A percentile compares a stretch with the other conserved stretches of the same genome.
Evolutionary conservation across 257 asterid genomes (phyloP).

Genomic region (Jasminum sambac): DNA sequence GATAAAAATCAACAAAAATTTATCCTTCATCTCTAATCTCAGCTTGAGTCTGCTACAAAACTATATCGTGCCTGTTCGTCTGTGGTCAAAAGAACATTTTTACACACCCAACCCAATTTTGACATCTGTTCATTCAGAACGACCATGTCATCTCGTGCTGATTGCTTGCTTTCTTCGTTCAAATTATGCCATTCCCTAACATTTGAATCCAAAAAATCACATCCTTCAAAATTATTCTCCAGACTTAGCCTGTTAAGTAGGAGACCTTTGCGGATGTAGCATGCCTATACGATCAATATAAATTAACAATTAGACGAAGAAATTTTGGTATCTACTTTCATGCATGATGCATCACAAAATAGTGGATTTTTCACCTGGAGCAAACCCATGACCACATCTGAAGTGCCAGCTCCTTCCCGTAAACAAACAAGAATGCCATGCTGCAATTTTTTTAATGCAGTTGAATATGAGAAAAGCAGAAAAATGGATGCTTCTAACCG

Average conservation of each 20-base stretch:
- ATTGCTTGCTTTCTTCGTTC: constrained; percentile 59
- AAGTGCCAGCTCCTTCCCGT: constrained; percentile 73
- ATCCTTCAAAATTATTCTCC: constrained; percentile 36
- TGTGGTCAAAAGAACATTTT: constrained; percentile 65
- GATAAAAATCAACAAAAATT: background rate
- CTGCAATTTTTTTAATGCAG: constrained; percentile 34
- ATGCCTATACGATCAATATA: constrained; percentile 44
- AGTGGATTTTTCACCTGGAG: constrained; percentile 55
- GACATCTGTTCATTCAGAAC: constrained; percentile 53
- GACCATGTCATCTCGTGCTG: constrained; percentile 33
- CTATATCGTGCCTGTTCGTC: constrained; percentile 70
- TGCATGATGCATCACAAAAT: background rate
- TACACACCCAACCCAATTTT: constrained; percentile 66
- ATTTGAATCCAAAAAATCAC: constrained; percentile 30
- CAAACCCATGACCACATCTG: constrained; percentile 60
- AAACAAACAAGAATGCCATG: constrained; percentile 59
- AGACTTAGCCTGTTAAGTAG: constrained; percentile 23
- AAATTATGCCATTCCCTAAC: constrained; percentile 52
- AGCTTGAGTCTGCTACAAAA: constrained; percentile 44
- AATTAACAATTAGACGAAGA: background rate
- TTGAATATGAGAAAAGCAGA: constrained; percentile 18
- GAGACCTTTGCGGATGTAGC: constrained; percentile 56
- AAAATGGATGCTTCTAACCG: constrained; percentile 10
- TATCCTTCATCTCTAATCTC: background rate
- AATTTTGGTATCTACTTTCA: background rate